Base-by-base conservation (phyloP, 1,284 basidiomycete species). In the Puccinia coronata region DNA sequence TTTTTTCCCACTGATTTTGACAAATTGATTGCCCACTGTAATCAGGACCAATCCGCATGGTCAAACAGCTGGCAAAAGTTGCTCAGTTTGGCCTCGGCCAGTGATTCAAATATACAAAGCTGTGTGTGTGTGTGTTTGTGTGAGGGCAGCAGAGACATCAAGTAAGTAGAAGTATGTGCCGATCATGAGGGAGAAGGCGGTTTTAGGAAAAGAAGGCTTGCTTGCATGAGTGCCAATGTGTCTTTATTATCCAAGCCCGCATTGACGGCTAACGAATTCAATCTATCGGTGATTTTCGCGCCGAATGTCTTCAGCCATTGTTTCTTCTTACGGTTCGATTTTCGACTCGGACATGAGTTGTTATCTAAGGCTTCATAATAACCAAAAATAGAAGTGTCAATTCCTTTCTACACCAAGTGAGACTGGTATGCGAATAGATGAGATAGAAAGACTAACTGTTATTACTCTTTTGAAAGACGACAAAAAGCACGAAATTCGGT, bases 71-170 rank as follows among this genome's bases (percentile, higher is more conserved):
- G 25, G 43, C 75, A 77, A 51, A 77, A 77, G 23, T n/a, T 41
- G 39, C 75, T 67, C 16, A 61, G 63, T 25, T 53, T 63, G 23
- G 11, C 23, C 51, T 63, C 61, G 18, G 75, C 75, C 23, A 77
- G 47, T 47, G 75, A 77, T 39, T 77, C 75, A 65, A 77, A 77
- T 20, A 51, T 63, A 47, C 75, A 77, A 43, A 77, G 59, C 75
- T 77, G 18, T n/a, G n/a, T n/a, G n/a, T n/a, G n/a, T n/a, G n/a
- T n/a, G n/a, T n/a, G n/a, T n/a, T n/a, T 39, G n/a, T 53, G n/a
- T n/a, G n/a, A n/a, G 14, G 49, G n/a, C 12, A 53, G 49, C 12
- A n/a, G n/a, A 53, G 49, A 53, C 49, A n/a, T 14, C n/a, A n/a
- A n/a, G n/a, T 53, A 39, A 63, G n/a, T 20, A 18, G 14, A 6